phyloP scores from a whole-genome alignment of 192 early-diverging fungal species.

The Dissophora globulifera region DNA sequence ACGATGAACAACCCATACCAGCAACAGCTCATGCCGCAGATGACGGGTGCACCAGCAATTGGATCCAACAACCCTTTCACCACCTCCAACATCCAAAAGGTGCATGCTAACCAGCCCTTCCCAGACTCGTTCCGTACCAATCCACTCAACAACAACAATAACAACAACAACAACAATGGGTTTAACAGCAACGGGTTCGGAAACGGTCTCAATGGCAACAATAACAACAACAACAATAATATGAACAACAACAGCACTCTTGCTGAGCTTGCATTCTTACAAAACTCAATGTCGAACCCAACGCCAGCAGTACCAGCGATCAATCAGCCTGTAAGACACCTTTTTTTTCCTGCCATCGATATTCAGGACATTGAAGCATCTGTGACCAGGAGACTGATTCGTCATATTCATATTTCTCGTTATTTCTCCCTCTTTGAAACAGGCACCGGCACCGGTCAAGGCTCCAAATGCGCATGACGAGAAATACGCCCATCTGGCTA shows the following conservation, averaged over 20 bases:
- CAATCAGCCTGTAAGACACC: slow-evolving; percentile 5
- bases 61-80: slow-evolving; percentile 56
- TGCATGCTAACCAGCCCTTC: slow-evolving; percentile 18
- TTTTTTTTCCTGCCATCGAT: too few species aligned
- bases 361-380: too few species aligned
- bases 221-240: slow-evolving; percentile 5
- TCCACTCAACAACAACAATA: not conserved
- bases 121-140: slow-evolving; percentile 14
- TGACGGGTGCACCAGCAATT: slow-evolving; percentile 26
- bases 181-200: slow-evolving; percentile 9
- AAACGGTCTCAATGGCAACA: slow-evolving; percentile 3
- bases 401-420: too few species aligned
- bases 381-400: too few species aligned
- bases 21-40: slow-evolving; percentile 39
- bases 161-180: slow-evolving; percentile 8
- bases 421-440: not conserved
- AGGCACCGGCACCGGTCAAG: not conserved
- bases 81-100: slow-evolving; percentile 22
- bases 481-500: slow-evolving; percentile 30
- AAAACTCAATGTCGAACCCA: slow-evolving; percentile 22
- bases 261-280: slow-evolving; percentile 24
- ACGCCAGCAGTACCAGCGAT: slow-evolving; percentile 9
- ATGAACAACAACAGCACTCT: slow-evolving; percentile 9
- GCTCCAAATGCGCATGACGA: slow-evolving; percentile 14
- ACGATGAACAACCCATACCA: slow-evolving; percentile 46